Evolutionary conservation across 345 rosid species (phyloP).

Genomic region (Cochlearia excelsa): DNA sequence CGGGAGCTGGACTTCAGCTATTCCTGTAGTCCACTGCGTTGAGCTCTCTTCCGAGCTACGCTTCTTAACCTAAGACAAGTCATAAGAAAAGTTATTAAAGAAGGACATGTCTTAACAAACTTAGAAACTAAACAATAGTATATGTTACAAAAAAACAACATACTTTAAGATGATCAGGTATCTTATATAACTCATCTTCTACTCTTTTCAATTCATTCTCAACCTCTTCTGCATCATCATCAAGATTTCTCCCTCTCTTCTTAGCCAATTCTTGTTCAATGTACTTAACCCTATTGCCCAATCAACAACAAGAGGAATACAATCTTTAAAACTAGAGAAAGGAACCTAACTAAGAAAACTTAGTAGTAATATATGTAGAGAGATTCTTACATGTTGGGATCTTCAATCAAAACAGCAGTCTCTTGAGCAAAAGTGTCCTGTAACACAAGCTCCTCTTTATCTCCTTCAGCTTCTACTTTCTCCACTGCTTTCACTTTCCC

Average conservation of each 20-base stretch:
- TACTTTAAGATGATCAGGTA: constrained; percentile 96
- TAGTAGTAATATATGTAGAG: neutral
- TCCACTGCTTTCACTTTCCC: constrained; percentile 46
- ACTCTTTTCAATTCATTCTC: constrained; percentile 73
- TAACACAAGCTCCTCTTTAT: constrained; percentile 92
- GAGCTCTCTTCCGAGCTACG: constrained; percentile 95
- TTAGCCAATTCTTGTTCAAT: constrained; percentile 90
- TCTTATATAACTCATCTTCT: constrained; percentile 83
- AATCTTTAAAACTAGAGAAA: constrained; percentile 3
- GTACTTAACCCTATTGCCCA: constrained; percentile 57
- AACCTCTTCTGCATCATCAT: constrained; percentile 45
- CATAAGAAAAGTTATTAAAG: no score
- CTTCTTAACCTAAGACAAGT: constrained; percentile 53
- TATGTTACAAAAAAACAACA: constrained; percentile 20
- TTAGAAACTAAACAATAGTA: no score
- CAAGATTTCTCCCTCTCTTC: constrained; percentile 69
- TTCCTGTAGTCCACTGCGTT: constrained; percentile 98
- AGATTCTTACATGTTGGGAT: constrained; percentile 71
- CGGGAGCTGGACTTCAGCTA: constrained; percentile 95
- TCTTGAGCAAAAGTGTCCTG: constrained; percentile 98
- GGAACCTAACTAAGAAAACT: constrained; percentile 1
- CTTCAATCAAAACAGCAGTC: constrained; percentile 93
- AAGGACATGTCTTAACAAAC: no score
- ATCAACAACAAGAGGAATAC: neutral
- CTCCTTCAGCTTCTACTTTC: constrained; percentile 75